Conservation (phyloP, 768 basidiomycete species). For the Pilatotrama ljubarskyi region DNA sequence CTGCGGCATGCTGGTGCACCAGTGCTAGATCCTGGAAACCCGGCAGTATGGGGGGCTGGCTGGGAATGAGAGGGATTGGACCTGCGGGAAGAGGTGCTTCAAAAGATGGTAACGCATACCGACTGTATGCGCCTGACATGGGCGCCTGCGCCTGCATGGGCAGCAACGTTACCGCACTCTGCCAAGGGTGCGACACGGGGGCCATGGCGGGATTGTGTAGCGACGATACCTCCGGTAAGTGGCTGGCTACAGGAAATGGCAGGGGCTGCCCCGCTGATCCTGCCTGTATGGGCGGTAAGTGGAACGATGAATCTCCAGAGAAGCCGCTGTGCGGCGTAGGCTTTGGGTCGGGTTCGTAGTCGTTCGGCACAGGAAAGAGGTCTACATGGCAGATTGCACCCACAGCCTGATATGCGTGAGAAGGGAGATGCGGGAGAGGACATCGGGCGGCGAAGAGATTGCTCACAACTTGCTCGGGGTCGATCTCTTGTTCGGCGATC, state of each 20-base stretch:
- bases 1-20: neutral
- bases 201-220: no score
- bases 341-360: neutral
- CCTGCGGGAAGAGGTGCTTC: neutral
- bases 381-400: conserved; percentile 82
- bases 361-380: conserved; percentile 56
- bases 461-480: neutral
- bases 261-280: neutral
- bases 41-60: neutral
- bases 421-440: no score
- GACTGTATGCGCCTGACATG: no score
- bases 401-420: neutral
- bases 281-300: neutral
- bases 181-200: neutral
- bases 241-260: neutral
- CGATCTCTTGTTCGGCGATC: neutral
- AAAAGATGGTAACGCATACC: neutral
- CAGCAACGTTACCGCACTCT: neutral
- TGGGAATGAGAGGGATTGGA: neutral
- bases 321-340: neutral
- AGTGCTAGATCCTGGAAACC: neutral
- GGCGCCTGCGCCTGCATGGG: neutral
- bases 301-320: neutral
- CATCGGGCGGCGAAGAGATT: neutral
- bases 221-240: no score